phyloP scores from a whole-genome alignment of 2,329 filamentous ascomycete species.

The Epichloe sibirici region DNA sequence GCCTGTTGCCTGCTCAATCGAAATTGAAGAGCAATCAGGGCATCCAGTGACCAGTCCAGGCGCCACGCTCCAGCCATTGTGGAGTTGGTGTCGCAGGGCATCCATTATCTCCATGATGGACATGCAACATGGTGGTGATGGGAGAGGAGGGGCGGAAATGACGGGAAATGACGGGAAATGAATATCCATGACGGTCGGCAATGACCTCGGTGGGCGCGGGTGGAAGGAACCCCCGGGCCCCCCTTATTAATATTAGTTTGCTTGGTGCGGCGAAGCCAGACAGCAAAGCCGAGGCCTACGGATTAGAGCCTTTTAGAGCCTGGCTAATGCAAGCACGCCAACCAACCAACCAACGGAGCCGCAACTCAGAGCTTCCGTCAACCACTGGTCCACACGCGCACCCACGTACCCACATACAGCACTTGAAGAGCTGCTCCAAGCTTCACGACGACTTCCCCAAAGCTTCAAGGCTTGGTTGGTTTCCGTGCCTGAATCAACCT shows the following conservation, averaged over 20 bases:
- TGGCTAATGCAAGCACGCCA: background rate
- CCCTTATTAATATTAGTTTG: background rate
- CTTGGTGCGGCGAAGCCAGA: background rate
- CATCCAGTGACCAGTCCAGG: background rate
- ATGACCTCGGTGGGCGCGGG: too few relatives aligned
- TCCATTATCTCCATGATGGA: too few relatives aligned
- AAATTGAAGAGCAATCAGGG: background rate
- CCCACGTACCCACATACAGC: background rate
- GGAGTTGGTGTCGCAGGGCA: background rate
- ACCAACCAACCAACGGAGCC: background rate
- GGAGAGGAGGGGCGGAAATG: background rate
- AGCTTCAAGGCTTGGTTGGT: background rate
- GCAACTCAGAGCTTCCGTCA: background rate
- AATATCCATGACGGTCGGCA: too few relatives aligned
- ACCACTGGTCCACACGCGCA: too few relatives aligned
- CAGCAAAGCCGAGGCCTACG: background rate
- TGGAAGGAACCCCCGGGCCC: too few relatives aligned
- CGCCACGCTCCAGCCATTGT: background rate
- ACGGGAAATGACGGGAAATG: too few relatives aligned
- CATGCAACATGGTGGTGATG: background rate
- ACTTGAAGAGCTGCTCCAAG: background rate
- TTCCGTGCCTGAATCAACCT: background rate
- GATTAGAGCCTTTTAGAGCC: too few relatives aligned
- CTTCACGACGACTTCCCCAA: background rate
- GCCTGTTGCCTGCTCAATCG: background rate